Evolutionary conservation across 2,329 filamentous ascomycete species (phyloP).

Genomic region (Coniochaeta pulveracea): DNA sequence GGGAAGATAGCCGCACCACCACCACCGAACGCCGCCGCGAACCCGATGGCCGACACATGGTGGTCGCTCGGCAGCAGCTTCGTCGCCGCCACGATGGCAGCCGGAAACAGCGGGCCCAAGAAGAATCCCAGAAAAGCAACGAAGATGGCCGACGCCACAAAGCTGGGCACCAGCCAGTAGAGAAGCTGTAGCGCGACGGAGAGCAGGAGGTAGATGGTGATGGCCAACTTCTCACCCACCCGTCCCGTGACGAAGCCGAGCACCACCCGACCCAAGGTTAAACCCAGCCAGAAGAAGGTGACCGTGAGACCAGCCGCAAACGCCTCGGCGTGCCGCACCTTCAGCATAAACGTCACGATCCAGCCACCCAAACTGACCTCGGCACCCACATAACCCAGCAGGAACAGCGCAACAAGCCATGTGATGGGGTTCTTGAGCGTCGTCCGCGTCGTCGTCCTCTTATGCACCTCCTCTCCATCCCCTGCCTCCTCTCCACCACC

Average conservation of each 20-base stretch:
- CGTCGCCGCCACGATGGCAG: constrained; percentile 57
- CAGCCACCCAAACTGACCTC: constrained; percentile 71
- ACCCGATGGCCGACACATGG: constrained; percentile 70
- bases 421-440: constrained; percentile 42
- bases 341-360: constrained; percentile 78
- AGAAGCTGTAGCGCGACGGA: constrained; percentile 57
- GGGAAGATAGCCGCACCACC: constrained; percentile 58
- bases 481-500: background rate
- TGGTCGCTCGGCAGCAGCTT: constrained; percentile 58
- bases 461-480: background rate
- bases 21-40: constrained; percentile 65
- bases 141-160: constrained; percentile 62
- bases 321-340: constrained; percentile 52
- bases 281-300: constrained; percentile 43
- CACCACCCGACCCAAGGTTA: constrained; percentile 59
- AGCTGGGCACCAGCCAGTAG: constrained; percentile 73
- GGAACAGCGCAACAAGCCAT: constrained; percentile 61
- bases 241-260: constrained; percentile 64
- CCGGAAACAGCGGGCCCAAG: constrained; percentile 67
- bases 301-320: constrained; percentile 66
- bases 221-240: constrained; percentile 57
- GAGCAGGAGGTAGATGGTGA: constrained; percentile 50
- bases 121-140: constrained; percentile 68
- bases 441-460: constrained; percentile 16
- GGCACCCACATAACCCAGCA: constrained; percentile 65